Conservation (phyloP, 1,284 basidiomycete genomes). For the Taiwanofungus camphoratus region DNA sequence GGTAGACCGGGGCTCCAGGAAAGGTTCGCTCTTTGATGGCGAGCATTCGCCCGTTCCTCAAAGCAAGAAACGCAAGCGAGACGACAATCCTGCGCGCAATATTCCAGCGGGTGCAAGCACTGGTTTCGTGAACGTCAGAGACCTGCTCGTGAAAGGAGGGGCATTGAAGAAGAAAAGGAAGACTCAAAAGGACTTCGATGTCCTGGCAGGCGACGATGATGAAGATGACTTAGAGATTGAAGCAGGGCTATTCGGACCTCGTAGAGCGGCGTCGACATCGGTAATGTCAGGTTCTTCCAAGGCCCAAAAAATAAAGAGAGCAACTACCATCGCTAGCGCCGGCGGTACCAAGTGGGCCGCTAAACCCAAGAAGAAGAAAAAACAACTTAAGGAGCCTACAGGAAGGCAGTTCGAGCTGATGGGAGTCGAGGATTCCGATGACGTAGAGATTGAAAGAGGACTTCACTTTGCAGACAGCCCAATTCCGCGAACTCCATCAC, state of each 20-base stretch:
- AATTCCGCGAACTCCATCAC: not conserved
- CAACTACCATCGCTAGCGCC: slow-evolving; percentile 26
- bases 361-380: slow-evolving; percentile 30
- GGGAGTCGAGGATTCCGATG: slow-evolving; percentile 48
- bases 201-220: slow-evolving; percentile 47
- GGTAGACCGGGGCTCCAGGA: slow-evolving; percentile 36
- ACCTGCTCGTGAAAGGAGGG: slow-evolving; percentile 48
- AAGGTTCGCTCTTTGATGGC: slow-evolving; percentile 19
- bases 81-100: slow-evolving; percentile 59
- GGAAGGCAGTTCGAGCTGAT: slow-evolving; percentile 36
- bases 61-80: slow-evolving; percentile 62
- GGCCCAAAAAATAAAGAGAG: slow-evolving; percentile 35
- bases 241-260: slow-evolving; percentile 37
- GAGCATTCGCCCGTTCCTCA: slow-evolving; percentile 25
- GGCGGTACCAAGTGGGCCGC: slow-evolving; percentile 11
- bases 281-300: slow-evolving; percentile 22
- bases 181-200: slow-evolving; percentile 22
- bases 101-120: slow-evolving; percentile 58
- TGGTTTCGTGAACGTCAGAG: slow-evolving; percentile 59
- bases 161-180: slow-evolving; percentile 37
- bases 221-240: slow-evolving; percentile 62
- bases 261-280: slow-evolving; percentile 45
- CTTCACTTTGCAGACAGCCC: slow-evolving; percentile 8
- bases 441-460: slow-evolving; percentile 44
- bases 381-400: slow-evolving; percentile 22